A percentile compares a stretch with the other conserved stretches of the same genome.
Evolutionary conservation across 495 filamentous ascomycete species (phyloP).

Genomic region (Jackrogersella minutella): DNA sequence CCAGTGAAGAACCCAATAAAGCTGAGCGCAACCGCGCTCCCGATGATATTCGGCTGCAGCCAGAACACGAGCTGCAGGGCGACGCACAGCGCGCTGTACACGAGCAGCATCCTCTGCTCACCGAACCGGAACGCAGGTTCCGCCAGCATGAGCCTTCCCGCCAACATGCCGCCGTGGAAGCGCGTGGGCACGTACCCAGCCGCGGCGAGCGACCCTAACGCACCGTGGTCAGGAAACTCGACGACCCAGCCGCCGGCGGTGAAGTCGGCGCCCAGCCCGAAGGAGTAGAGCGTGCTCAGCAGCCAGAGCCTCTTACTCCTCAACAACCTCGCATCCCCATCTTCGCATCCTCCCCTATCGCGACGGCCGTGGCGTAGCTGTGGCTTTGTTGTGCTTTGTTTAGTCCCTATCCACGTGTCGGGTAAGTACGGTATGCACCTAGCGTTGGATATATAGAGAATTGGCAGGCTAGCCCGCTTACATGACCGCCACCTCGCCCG

Average conservation of each 20-base stretch:
- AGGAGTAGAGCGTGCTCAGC: conserved; percentile 60
- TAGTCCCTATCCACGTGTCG: not conserved
- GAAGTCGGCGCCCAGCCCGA: conserved; percentile 54
- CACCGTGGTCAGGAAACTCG: conserved; percentile 71
- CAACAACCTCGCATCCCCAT: conserved; percentile 41
- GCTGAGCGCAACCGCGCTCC: conserved; percentile 72
- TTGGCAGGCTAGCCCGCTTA: conserved; percentile 24
- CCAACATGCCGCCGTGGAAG: conserved; percentile 69
- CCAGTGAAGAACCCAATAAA: conserved; percentile 76
- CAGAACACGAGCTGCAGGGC: conserved; percentile 68
- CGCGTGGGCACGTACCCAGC: conserved; percentile 77
- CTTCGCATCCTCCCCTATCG: no score
- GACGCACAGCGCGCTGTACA: conserved; percentile 61
- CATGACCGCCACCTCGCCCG: conserved; percentile 58
- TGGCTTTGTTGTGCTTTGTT: not conserved
- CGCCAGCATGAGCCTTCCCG: conserved; percentile 60
- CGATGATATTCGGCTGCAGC: conserved; percentile 71
- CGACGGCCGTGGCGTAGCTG: conserved; percentile 53
- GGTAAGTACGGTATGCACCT: not conserved
- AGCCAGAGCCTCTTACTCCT: conserved; percentile 52
- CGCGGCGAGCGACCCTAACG: conserved; percentile 65
- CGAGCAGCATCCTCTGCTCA: conserved; percentile 57
- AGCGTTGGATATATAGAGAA: no score
- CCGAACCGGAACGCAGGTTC: conserved; percentile 64
- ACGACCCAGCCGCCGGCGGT: conserved; percentile 63